These are phyloP conservation scores for Tetrahymena elliotti DNA, from an alignment of 73 alveolate species.

Conservation along the genomic window DNA sequence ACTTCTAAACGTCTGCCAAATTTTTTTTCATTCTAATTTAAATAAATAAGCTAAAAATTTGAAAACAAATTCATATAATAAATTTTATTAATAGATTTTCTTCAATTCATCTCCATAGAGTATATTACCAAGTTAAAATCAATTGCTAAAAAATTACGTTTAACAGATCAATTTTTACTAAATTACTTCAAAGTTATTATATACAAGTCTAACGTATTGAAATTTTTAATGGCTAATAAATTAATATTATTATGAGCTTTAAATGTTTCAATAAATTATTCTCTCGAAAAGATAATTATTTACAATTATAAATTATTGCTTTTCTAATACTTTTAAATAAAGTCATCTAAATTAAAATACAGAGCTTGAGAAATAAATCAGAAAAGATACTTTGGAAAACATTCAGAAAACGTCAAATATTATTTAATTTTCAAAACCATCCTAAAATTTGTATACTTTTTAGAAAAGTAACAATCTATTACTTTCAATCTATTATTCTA, in stretches of 20 bases:
- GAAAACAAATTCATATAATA: background rate
- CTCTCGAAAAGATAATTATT: too few relatives aligned
- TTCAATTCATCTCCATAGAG: background rate
- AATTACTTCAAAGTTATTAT: background rate
- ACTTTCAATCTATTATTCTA: background rate
- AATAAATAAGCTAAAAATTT: background rate
- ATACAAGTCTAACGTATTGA: background rate
- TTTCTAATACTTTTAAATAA: too few relatives aligned
- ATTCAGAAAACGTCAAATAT: background rate
- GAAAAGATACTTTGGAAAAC: background rate
- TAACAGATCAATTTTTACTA: background rate
- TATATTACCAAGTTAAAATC: background rate
- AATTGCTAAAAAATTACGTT: background rate
- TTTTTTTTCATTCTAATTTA: background rate
- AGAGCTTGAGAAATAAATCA: too few relatives aligned
- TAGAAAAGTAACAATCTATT: background rate
- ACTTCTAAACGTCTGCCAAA: background rate
- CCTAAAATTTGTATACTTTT: background rate
- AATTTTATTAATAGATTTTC: background rate
- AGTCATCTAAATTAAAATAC: background rate
- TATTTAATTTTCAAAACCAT: too few relatives aligned
- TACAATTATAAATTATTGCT: too few relatives aligned
- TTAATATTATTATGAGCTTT: background rate
- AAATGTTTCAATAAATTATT: background rate
- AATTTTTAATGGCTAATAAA: background rate